Percentiles rank a stretch among this genome's conserved stretches.
Conservation (phyloP, 1,139 yeast species). For the Kurtzmaniella quercitrusa region DNA sequence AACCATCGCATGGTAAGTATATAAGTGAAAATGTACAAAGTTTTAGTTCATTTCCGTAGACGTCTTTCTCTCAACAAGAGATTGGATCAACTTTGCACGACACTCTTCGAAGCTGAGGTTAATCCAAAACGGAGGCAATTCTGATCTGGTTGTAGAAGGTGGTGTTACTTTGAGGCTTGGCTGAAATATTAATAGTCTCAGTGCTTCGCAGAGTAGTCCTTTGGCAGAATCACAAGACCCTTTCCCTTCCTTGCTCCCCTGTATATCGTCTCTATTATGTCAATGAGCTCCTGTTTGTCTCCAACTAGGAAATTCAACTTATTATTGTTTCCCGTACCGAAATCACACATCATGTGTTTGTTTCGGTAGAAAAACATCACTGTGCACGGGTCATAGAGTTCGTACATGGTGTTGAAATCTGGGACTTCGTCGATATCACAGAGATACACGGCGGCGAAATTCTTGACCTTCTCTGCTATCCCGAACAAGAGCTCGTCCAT, state of each 20-base stretch:
- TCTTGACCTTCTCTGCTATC: slow-evolving; percentile 77
- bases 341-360: slow-evolving; percentile 97
- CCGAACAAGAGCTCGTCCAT: slow-evolving; percentile 84
- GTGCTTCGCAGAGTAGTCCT: slow-evolving; percentile 42
- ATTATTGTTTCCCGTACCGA: slow-evolving; percentile 96
- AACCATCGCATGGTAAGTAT: slow-evolving; percentile 3
- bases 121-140: slow-evolving; percentile 87
- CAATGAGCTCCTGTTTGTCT: slow-evolving; percentile 87
- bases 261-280: slow-evolving; percentile 82
- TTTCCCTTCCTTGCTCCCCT: slow-evolving; percentile 91
- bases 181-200: no score
- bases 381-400: slow-evolving; percentile 84
- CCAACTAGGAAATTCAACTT: slow-evolving; percentile 76
- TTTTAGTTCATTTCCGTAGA: no score
- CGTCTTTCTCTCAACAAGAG: slow-evolving; percentile 62
- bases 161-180: slow-evolving; percentile 58
- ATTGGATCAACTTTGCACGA: slow-evolving; percentile 81
- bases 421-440: slow-evolving; percentile 89
- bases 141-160: slow-evolving; percentile 76
- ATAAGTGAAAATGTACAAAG: background rate
- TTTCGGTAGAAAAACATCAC: slow-evolving; percentile 91
- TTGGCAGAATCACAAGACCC: slow-evolving; percentile 86
- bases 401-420: slow-evolving; percentile 91
- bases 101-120: slow-evolving; percentile 87
- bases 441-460: slow-evolving; percentile 82